Evolutionary conservation across 2,329 filamentous ascomycete genomes (phyloP), one percentile per base, ranked within the genome.

Genomic region (Sordariomycetes sp.): DNA sequence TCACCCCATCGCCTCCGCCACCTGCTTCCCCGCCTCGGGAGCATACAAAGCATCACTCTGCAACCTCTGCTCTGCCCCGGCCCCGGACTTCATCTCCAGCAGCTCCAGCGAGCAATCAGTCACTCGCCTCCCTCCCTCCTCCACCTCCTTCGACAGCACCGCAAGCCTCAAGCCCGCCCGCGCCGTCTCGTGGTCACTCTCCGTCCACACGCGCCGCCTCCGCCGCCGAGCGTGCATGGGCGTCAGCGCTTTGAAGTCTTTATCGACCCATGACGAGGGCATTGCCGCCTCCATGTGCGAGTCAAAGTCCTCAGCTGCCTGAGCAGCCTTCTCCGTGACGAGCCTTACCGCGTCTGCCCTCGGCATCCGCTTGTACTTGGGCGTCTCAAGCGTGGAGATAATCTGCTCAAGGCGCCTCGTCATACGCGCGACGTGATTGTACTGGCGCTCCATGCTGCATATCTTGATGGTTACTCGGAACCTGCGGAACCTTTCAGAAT

Each of bases 271-370:
- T 3, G 56, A 55, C 36, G 39, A 28, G 13, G 60, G 60, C n/a
- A 59, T 58, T 10, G 59, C 60, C 13, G 60, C 59, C 10, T 55
- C 54, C 59, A 56, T 58, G 53, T 61, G 54, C 17, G 57, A 57
- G 42, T 59, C 48, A n/a, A 58, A 58, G 34, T 60, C 59, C 13
- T n/a, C 50, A 12, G 58, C 52, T 10, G 55, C 55, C 45, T 22
- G 25, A 32, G 35, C 17, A 17, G 45, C 55, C 20, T 32, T 20
- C 13, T 12, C 24, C 6, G 12, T 20, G 22, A 34, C 13, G 13
- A 36, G 32, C 12, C 36, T 42, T 10, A 25, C 35, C 13, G 28
- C 24, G n/a, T 45, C 20, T 20, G 51, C 34, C 20, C 17, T 42
- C 51, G n/a, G 12, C 20, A 50, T 50, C 12, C 12, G 8, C n/a